Conservation (phyloP, 805 yeast species). For the Lipomyces mesembrius region DNA sequence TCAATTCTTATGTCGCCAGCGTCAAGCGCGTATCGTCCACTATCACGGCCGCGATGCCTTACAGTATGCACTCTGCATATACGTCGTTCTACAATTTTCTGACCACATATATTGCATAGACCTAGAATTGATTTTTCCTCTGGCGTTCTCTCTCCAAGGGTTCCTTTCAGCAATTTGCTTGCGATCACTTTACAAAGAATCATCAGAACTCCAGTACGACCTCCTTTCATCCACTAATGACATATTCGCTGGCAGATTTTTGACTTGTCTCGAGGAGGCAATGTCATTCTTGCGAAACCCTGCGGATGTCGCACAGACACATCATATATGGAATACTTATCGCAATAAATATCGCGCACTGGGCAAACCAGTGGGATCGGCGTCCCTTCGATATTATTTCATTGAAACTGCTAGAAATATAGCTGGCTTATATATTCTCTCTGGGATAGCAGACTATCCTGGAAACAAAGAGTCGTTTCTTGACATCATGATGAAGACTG, state of each 20-base stretch:
- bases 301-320: slow-evolving; percentile 4
- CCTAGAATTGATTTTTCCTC: slow-evolving; percentile 32
- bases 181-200: slow-evolving; percentile 13
- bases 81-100: not conserved
- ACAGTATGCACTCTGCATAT: not conserved
- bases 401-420: slow-evolving; percentile 36
- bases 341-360: slow-evolving; percentile 19
- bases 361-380: slow-evolving; percentile 42
- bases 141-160: slow-evolving; percentile 43
- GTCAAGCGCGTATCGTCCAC: slow-evolving; percentile 25
- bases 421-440: slow-evolving; percentile 42
- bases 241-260: slow-evolving; percentile 12
- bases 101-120: slow-evolving; percentile 10
- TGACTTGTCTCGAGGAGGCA: slow-evolving; percentile 25
- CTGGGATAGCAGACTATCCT: slow-evolving; percentile 26
- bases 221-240: slow-evolving; percentile 9
- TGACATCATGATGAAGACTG: slow-evolving; percentile 14
- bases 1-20: slow-evolving; percentile 41
- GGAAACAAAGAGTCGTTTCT: slow-evolving; percentile 19
- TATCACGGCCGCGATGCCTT: not conserved
- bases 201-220: slow-evolving; percentile 11
- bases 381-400: slow-evolving; percentile 32
- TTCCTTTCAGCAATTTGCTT: slow-evolving; percentile 45
- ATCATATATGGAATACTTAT: slow-evolving; percentile 20
- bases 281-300: slow-evolving; percentile 20